Percentiles rank a stretch among this genome's conserved stretches.
Conservation (phyloP, 352 stramenopile genomes). For the Detonula confervacea region DNA sequence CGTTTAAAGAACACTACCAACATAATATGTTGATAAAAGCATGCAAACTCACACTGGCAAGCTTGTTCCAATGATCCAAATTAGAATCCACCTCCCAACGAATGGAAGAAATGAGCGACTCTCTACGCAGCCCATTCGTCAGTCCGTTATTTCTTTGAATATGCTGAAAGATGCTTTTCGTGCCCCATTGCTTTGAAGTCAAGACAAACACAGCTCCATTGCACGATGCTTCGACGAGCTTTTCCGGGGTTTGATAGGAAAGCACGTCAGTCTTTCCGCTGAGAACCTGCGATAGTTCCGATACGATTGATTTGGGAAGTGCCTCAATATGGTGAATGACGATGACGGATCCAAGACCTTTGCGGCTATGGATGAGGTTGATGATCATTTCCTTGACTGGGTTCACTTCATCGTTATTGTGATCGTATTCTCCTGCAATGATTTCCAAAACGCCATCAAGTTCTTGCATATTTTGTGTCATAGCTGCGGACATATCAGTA, state of each 20-base stretch:
- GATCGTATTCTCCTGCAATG: not conserved
- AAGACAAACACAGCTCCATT: conserved; percentile 52
- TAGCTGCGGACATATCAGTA: not conserved
- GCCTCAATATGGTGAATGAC: conserved; percentile 49
- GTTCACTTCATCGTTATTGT: not conserved
- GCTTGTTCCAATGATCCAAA: conserved; percentile 16
- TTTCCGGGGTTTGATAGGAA: conserved; percentile 12
- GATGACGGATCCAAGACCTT: conserved; percentile 38
- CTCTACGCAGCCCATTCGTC: conserved; percentile 20
- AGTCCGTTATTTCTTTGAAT: conserved; percentile 33
- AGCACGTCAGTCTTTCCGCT: conserved; percentile 29
- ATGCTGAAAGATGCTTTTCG: conserved; percentile 45
- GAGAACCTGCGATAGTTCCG: conserved; percentile 23
- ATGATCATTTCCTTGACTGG: conserved; percentile 29
- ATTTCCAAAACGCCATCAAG: conserved; percentile 32
- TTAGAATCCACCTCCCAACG: conserved; percentile 36
- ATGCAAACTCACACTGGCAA: conserved; percentile 29
- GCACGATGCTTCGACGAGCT: conserved; percentile 20
- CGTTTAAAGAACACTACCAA: no score
- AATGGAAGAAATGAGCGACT: conserved; percentile 31
- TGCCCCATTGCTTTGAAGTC: conserved; percentile 49
- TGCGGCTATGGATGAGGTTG: conserved; percentile 35
- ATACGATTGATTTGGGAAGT: conserved; percentile 20
- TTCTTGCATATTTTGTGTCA: not conserved
- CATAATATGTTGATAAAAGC: no score